Evolutionary conservation across 2,329 filamentous ascomycete species (phyloP).

Genomic region (Fusarium sp.): DNA sequence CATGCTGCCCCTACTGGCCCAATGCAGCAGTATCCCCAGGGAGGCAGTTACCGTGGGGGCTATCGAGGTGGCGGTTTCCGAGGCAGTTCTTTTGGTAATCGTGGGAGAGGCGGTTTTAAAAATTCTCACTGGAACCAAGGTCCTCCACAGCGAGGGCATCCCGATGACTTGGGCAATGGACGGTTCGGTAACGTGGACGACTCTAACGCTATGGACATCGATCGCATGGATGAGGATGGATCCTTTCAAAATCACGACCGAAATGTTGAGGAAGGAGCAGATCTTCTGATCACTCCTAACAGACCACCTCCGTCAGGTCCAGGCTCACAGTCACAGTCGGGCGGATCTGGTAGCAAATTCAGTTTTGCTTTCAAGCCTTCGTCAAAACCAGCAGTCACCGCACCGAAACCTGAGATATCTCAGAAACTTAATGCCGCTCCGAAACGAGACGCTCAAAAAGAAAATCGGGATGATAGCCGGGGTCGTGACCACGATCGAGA

Average conservation of each 20-base stretch:
- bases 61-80: conserved; percentile 69
- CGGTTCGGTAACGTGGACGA: conserved; percentile 36
- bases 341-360: conserved; percentile 74
- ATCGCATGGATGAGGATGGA: conserved; percentile 30
- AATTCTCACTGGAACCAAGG: conserved; percentile 71
- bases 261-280: conserved; percentile 57
- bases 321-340: conserved; percentile 45
- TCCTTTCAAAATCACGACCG: conserved; percentile 40
- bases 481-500: conserved; percentile 43
- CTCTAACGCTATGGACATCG: conserved; percentile 22
- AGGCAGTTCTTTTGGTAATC: conserved; percentile 66
- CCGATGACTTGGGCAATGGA: conserved; percentile 38
- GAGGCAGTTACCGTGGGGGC: conserved; percentile 58
- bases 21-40: conserved; percentile 63
- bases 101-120: conserved; percentile 73
- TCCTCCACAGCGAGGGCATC: conserved; percentile 39
- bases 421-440: conserved; percentile 75
- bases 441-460: conserved; percentile 53
- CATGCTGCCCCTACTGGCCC: conserved; percentile 69
- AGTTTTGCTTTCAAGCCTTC: conserved; percentile 92
- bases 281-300: conserved; percentile 65
- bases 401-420: conserved; percentile 73
- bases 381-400: conserved; percentile 66
- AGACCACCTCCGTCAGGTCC: conserved; percentile 66
- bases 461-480: conserved; percentile 55